Evolutionary conservation across 805 yeast species (phyloP).

Genomic region (Candida chauliodis): DNA sequence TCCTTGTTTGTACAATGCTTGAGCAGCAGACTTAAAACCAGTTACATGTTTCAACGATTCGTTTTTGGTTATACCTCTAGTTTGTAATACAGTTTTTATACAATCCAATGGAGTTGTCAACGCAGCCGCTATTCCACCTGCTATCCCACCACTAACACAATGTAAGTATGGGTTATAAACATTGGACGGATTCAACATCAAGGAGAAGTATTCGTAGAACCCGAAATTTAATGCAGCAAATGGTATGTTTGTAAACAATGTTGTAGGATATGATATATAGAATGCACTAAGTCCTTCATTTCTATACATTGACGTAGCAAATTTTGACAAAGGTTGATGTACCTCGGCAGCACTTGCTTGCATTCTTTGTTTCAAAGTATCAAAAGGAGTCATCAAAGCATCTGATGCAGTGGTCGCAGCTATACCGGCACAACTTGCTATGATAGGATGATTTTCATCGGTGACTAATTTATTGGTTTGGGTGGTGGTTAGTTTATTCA

Average conservation of each 20-base stretch:
- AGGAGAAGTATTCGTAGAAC: slow-evolving; percentile 81
- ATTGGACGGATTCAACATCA: slow-evolving; percentile 71
- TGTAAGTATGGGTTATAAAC: slow-evolving; percentile 85
- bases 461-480: slow-evolving; percentile 45
- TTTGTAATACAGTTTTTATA: slow-evolving; percentile 86
- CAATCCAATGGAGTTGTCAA: slow-evolving; percentile 93
- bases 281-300: slow-evolving; percentile 77
- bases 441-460: slow-evolving; percentile 70
- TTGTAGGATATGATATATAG: slow-evolving; percentile 91
- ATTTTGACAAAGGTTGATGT: slow-evolving; percentile 15
- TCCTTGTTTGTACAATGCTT: slow-evolving; percentile 55
- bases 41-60: slow-evolving; percentile 50
- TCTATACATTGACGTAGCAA: slow-evolving; percentile 48
- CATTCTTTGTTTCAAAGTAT: slow-evolving; percentile 93
- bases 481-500: slow-evolving; percentile 34
- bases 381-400: slow-evolving; percentile 97
- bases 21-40: slow-evolving; percentile 70
- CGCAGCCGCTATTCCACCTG: slow-evolving; percentile 96
- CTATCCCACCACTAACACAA: slow-evolving; percentile 87
- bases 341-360: slow-evolving; percentile 40
- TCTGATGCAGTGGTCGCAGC: slow-evolving; percentile 91
- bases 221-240: slow-evolving; percentile 94
- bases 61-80: slow-evolving; percentile 58
- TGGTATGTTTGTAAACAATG: slow-evolving; percentile 86
- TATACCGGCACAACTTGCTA: slow-evolving; percentile 85